Evolutionary conservation across 139 green algal genomes (phyloP), one percentile per base, ranked within the genome.

Genomic region (Closterium sp.): DNA sequence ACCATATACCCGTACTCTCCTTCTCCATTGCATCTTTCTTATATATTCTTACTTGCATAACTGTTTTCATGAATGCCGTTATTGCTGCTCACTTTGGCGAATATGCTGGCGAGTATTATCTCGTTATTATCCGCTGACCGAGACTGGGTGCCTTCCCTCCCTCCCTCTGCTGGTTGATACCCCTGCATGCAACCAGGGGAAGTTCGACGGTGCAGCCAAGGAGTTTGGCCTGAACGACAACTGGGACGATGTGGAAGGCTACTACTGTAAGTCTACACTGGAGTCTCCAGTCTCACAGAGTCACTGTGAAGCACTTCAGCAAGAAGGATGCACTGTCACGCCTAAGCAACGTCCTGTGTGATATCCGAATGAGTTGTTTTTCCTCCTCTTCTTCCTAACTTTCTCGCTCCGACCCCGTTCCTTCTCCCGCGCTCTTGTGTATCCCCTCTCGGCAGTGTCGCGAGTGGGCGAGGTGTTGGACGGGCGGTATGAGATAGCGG

Each of bases 381-480:
- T n/a, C 32, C 35, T 86, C n/a, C 30, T 7, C 28, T 5, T 9
- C 4, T 85, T 86, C 35, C 31, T 66, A 10, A 89, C 30, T 8
- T n/a, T n/a, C 36, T 8, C 32, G 19, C 3, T 33, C 31, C n/a
- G 10, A 1, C 31, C 25, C 30, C 8, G 8, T 23, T 23, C 32
- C 31, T 12, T 90, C 88, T 12, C 8, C 87, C 34, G 30, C 30
- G 36, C 30, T 19, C 30, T 87, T 19, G 64, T 7, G 36, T n/a
- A 21, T 86, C 4, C 36, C 34, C 19, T 2, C 4, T 28, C 64
- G 19, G 31, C 90, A 94, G 92, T 34, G 84, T 99, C 98, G 94
- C 96, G 97, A 91, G 96, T 98, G 31, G 96, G 98, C 33, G 98
- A 99, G 93, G 91, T 98, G 30, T 95, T 99, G 81, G 96, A 97